phyloP scores from a whole-genome alignment of 768 basidiomycete genomes.

The Phlegmacium glaucopus region DNA sequence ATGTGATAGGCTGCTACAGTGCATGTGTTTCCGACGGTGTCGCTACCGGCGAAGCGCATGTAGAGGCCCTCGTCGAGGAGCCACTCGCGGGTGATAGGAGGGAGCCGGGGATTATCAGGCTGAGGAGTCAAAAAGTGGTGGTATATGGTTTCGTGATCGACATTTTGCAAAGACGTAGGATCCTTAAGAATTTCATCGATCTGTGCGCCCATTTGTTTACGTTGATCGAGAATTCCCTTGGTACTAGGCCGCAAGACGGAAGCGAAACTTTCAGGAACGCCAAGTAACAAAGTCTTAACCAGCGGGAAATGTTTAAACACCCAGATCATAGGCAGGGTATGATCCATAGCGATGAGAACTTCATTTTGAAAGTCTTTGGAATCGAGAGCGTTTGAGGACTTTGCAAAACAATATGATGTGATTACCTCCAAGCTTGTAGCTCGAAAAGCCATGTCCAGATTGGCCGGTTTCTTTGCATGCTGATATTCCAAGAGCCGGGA shows the following conservation, averaged over 20 bases:
- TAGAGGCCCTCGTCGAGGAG: constrained; percentile 35
- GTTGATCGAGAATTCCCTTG: constrained; percentile 30
- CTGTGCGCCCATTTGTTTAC: constrained; percentile 30
- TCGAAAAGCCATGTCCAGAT: constrained; percentile 37
- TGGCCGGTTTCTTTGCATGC: constrained; percentile 19
- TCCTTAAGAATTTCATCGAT: constrained; percentile 32
- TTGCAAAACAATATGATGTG: constrained; percentile 35
- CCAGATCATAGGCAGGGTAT: constrained; percentile 34
- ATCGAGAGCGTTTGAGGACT: constrained; percentile 26
- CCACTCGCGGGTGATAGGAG: constrained; percentile 29
- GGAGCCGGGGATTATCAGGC: constrained; percentile 26
- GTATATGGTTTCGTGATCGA: constrained; percentile 35
- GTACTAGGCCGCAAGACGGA: constrained; percentile 32
- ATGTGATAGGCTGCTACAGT: constrained; percentile 34
- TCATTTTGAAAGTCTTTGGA: constrained; percentile 31
- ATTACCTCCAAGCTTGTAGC: constrained; percentile 37
- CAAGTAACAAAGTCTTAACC: constrained; percentile 26
- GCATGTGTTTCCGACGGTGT: constrained; percentile 40
- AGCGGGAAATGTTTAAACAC: constrained; percentile 35
- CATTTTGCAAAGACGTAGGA: constrained; percentile 24
- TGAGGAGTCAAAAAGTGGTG: constrained; percentile 33
- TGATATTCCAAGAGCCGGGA: constrained; percentile 23
- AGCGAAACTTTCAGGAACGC: constrained; percentile 30
- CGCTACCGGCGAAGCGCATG: constrained; percentile 40
- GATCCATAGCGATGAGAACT: constrained; percentile 31